Evolutionary conservation across 106 monocot species (phyloP).

Genomic region (Dendrobium nobile): DNA sequence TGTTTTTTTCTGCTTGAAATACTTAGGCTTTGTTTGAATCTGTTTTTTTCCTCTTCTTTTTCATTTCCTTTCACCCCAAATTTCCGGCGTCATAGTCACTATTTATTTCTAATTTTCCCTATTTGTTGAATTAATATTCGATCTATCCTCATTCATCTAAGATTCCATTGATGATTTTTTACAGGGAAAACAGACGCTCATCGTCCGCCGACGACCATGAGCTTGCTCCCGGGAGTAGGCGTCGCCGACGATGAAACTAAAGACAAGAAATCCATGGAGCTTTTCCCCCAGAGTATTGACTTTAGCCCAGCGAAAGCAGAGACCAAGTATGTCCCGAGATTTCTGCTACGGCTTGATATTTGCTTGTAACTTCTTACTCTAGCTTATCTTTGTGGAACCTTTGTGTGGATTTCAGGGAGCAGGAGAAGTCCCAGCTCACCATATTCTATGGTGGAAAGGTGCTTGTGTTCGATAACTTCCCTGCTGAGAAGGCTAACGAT

Average conservation of each 20-base stretch:
- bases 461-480: constrained; percentile 49
- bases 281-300: constrained; percentile 13
- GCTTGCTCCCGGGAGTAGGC: constrained; percentile 25
- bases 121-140: background rate
- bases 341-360: background rate
- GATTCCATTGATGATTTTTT: background rate
- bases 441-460: constrained; percentile 62
- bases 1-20: background rate
- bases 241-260: background rate
- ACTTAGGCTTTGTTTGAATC: no score
- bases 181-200: constrained; percentile 9
- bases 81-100: no score
- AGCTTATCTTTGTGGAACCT: no score
- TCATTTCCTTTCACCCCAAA: no score
- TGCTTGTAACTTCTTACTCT: background rate
- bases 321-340: background rate
- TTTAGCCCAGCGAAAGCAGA: background rate
- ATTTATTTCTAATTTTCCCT: background rate
- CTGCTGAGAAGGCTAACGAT: constrained; percentile 45
- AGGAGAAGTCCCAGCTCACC: constrained; percentile 30
- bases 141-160: background rate
- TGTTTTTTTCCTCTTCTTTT: no score
- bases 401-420: constrained; percentile 5
- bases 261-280: constrained; percentile 1
- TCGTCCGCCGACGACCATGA: constrained; percentile 23